These are phyloP conservation scores for Capronia coronata DNA, from an alignment of 2,329 filamentous ascomycete species.

Conservation along the genomic window DNA sequence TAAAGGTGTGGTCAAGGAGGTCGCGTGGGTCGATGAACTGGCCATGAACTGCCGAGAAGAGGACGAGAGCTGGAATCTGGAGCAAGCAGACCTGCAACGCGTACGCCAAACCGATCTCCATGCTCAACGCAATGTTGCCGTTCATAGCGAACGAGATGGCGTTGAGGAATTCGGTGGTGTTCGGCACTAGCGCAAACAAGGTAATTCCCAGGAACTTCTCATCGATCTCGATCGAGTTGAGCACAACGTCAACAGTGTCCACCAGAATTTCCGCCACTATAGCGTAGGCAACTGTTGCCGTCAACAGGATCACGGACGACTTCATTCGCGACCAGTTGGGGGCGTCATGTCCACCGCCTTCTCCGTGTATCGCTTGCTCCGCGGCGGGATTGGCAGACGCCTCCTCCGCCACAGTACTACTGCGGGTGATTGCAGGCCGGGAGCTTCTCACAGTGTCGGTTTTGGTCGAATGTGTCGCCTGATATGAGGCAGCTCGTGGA, in stretches of 20 bases:
- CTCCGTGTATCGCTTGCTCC: constrained; percentile 33
- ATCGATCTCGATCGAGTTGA: constrained; percentile 83
- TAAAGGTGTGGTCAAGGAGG: constrained; percentile 47
- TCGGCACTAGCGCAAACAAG: constrained; percentile 90
- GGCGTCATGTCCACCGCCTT: constrained; percentile 78
- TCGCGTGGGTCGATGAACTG: constrained; percentile 50
- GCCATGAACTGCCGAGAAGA: constrained; percentile 76
- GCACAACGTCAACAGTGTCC: constrained; percentile 92
- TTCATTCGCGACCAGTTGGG: constrained; percentile 94
- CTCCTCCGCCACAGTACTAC: constrained; percentile 31
- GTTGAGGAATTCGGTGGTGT: constrained; percentile 97
- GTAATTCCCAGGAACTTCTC: constrained; percentile 98
- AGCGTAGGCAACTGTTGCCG: constrained; percentile 87
- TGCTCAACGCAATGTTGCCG: constrained; percentile 94
- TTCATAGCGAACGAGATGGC: constrained; percentile 99
- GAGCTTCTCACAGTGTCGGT: constrained; percentile 26
- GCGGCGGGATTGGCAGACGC: constrained; percentile 45
- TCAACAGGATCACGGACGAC: constrained; percentile 80
- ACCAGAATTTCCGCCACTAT: constrained; percentile 95
- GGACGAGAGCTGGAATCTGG: constrained; percentile 85
- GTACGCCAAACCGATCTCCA: constrained; percentile 98
- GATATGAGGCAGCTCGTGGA: constrained; percentile 46
- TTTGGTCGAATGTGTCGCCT: constrained; percentile 34
- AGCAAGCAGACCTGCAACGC: constrained; percentile 91
- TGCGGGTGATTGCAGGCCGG: constrained; percentile 33